Evolutionary conservation across 78 protist species (phyloP), one percentile per base, ranked within the genome.

Genomic region (Isochrysis galbana): DNA sequence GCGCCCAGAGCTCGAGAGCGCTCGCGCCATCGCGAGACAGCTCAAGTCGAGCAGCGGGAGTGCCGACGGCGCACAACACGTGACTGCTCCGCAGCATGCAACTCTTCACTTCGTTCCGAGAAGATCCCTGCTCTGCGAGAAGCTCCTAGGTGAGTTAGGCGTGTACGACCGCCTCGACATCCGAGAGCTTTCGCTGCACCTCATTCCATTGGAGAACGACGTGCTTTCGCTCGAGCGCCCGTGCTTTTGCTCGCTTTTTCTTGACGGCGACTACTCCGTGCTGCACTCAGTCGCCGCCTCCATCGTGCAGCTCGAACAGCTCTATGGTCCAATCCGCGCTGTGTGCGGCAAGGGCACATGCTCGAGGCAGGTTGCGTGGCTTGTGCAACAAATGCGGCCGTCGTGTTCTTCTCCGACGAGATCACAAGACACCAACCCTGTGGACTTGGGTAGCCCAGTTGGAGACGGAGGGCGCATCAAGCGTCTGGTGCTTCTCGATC

Each of bases 121-220:
- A 5, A 39, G 86, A 11, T 96, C 97, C 45, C 17, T 91, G 25
- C 14, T 96, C 48, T 97, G 98, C 91, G 93, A 96, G 39, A 87
- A 94, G 21, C 91, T 95, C 26, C 95, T 97, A 34, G 97, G 95
- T 38, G 98, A 97, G 34, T 93, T 55, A 69, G 99, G 98, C 39
- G 97, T 96, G 4, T 77, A 61, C 46, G 93, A 89, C 55, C 87
- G 55, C 19, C 67, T 96, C 32, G 4, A 26, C 23, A 39, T 93
- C 3, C 69, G 74, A 14, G 95, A 94, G 74, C 47, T 92, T 44
- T 92, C 92, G 5, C 36, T 97, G 17, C 98, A 96, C 67, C 42
- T 98, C 21, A 32, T 98, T 26, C 98, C 98, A 2, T 78, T 96
- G 47, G 99, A 98, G 38, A 92, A 92, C 48, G 99, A 98, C 78